Evolutionary conservation across 129 eudicot species (phyloP).

Genomic region (Rutidosis leptorrhynchoides): DNA sequence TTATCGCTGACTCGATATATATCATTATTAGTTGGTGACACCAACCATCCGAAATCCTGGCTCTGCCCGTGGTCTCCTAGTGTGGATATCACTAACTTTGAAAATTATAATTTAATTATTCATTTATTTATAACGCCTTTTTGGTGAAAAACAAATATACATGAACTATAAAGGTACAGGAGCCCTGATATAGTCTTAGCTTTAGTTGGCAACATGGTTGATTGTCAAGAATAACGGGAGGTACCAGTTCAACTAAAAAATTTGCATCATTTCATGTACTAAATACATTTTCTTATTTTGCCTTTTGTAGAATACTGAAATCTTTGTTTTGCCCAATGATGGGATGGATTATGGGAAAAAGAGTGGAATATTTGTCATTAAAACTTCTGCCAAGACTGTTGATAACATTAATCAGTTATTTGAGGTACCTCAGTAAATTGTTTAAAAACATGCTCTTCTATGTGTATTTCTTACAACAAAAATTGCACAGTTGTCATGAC

Average conservation of each 20-base stretch:
- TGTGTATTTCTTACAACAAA: constrained; percentile 11
- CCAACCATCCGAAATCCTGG: too few species aligned
- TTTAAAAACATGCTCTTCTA: constrained; percentile 3
- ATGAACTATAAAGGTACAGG: constrained; percentile 92
- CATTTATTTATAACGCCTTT: too few species aligned
- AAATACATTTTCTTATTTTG: neutral
- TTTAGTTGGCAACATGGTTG: constrained; percentile 97
- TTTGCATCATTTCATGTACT: constrained; percentile 3
- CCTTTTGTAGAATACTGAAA: neutral
- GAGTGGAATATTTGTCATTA: constrained; percentile 95
- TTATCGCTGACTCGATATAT: too few species aligned
- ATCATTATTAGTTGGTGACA: too few species aligned
- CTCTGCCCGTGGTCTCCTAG: too few species aligned
- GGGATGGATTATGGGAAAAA: constrained; percentile 81
- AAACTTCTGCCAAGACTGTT: constrained; percentile 98
- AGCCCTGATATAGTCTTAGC: constrained; percentile 96
- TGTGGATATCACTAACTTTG: too few species aligned
- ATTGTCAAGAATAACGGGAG: constrained; percentile 86
- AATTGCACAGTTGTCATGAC: too few species aligned
- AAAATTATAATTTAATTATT: too few species aligned
- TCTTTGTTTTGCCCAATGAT: constrained; percentile 46
- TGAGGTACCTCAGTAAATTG: constrained; percentile 54
- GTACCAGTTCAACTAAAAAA: constrained; percentile 74
- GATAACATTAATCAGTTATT: constrained; percentile 97
- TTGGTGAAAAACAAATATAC: neutral